Percentiles rank a stretch among this genome's conserved stretches.
Evolutionary conservation across 1,284 basidiomycete genomes (phyloP).

Genomic region (Melampsora larici-populina): DNA sequence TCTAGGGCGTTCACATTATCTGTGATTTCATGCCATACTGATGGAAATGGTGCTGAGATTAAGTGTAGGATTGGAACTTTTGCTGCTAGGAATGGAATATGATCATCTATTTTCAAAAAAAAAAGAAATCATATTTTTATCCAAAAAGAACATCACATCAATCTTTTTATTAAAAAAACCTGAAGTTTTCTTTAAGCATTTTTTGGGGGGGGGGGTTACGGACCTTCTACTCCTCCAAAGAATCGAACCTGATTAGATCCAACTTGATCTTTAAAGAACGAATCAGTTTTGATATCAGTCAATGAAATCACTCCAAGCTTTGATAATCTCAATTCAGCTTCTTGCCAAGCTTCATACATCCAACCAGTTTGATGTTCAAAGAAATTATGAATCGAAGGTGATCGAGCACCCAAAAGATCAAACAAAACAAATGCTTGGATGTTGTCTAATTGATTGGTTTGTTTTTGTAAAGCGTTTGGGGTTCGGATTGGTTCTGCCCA

Average conservation of each 20-base stretch:
- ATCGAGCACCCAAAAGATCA: slow-evolving; percentile 67
- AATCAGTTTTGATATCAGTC: too few relatives aligned
- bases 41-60: slow-evolving; percentile 83
- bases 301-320: slow-evolving; percentile 44
- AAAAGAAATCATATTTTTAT: not conserved
- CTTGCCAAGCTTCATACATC: slow-evolving; percentile 73
- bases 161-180: too few relatives aligned
- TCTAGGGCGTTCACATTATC: slow-evolving; percentile 86
- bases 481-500: slow-evolving; percentile 62
- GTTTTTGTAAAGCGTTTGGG: slow-evolving; percentile 62
- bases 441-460: slow-evolving; percentile 64
- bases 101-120: slow-evolving; percentile 93
- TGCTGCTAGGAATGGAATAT: slow-evolving; percentile 76
- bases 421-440: slow-evolving; percentile 87
- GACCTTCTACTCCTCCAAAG: slow-evolving; percentile 18
- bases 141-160: not conserved
- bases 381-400: slow-evolving; percentile 71
- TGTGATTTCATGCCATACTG: slow-evolving; percentile 79
- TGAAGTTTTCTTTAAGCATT: too few relatives aligned
- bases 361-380: slow-evolving; percentile 78
- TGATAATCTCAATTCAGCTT: slow-evolving; percentile 62
- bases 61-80: slow-evolving; percentile 89
- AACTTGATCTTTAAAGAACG: slow-evolving; percentile 1
- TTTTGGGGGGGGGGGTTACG: too few relatives aligned
- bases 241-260: not conserved